phyloP scores from a whole-genome alignment of 116 monocot genomes.

The Papilionanthe hybrid region DNA sequence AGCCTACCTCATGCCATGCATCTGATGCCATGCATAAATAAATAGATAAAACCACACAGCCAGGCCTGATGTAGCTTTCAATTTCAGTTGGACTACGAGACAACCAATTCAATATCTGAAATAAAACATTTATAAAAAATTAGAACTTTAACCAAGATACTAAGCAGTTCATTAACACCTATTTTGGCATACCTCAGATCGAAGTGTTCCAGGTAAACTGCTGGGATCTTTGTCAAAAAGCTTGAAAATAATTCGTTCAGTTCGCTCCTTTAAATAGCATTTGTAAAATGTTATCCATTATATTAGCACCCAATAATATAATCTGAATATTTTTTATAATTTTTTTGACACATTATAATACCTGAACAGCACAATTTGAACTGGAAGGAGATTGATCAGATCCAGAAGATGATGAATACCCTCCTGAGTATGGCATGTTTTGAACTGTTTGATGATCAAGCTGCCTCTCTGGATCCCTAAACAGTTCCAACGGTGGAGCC shows the following conservation, averaged over 20 bases:
- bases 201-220: slow-evolving; percentile 59
- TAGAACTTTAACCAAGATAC: not conserved
- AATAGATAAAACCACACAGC: slow-evolving; percentile 83
- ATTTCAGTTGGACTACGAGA: slow-evolving; percentile 87
- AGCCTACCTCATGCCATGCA: slow-evolving; percentile 81
- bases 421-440: slow-evolving; percentile 29
- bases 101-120: slow-evolving; percentile 91
- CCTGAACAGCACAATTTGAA: slow-evolving; percentile 85
- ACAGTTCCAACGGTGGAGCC: slow-evolving; percentile 34
- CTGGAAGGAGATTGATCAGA: slow-evolving; percentile 92
- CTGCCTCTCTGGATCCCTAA: slow-evolving; percentile 47
- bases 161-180: not conserved
- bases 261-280: slow-evolving; percentile 55
- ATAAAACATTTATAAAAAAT: slow-evolving; percentile 8
- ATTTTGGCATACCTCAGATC: slow-evolving; percentile 46
- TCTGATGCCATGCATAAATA: slow-evolving; percentile 73
- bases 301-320: not conserved
- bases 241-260: slow-evolving; percentile 85
- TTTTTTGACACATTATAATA: slow-evolving; percentile 11
- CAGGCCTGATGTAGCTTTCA: slow-evolving; percentile 97
- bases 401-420: slow-evolving; percentile 66
- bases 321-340: not conserved
- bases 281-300: not conserved
- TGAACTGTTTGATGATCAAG: slow-evolving; percentile 25
- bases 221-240: slow-evolving; percentile 94